Base-by-base conservation (phyloP, 2,329 filamentous ascomycete species). In the Orbilia ellipsospora region DNA sequence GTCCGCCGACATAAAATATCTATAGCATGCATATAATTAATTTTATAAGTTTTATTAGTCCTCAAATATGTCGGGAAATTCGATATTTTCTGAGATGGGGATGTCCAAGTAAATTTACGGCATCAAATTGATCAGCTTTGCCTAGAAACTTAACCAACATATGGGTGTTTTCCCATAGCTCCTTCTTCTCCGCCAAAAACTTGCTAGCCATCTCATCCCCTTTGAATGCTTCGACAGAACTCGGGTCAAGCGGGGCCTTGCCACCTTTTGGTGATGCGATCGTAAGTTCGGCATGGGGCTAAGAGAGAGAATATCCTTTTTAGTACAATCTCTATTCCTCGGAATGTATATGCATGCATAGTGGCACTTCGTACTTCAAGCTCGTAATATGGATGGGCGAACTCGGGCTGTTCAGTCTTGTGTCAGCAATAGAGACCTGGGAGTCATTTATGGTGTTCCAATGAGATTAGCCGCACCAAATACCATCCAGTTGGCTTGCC, bases 401-500 rank as follows among this genome's bases (percentile, higher is more conserved):
- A 84, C 80, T 91, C 89, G 2, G 80, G 83, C 84, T 86, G 56
- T 74, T 10, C 16, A 31, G 13, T 40, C 28, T 18, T 1, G 10
- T 7, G 23, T 55, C 23, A 44, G 54, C 7, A 44, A 23, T n/a
- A 44, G 7, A 44, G 3, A 26, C 12, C 50, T 20, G n/a, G 8
- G 6, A 20, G 45, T 12, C 13, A 20, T 23, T 6, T 23, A 12
- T 48, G 5, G 13, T 6, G 7, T 18, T 15, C 44, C 5, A n/a
- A 13, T 48, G 2, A 48, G 13, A 48, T 48, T 18, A n/a, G 26
- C 62, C 62, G 23, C 83, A 90, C 88, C 79, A 92, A 83, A 80
- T 88, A 92, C 90, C 90, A 92, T 77, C 90, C 90, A 0, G 90
- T 92, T 8, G 86, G 86, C 79, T 84, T 83, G 79, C 84, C 84